These are phyloP conservation scores for Plasmodium vivax DNA, from an alignment of 169 alveolate genomes.

Conservation along the genomic window DNA sequence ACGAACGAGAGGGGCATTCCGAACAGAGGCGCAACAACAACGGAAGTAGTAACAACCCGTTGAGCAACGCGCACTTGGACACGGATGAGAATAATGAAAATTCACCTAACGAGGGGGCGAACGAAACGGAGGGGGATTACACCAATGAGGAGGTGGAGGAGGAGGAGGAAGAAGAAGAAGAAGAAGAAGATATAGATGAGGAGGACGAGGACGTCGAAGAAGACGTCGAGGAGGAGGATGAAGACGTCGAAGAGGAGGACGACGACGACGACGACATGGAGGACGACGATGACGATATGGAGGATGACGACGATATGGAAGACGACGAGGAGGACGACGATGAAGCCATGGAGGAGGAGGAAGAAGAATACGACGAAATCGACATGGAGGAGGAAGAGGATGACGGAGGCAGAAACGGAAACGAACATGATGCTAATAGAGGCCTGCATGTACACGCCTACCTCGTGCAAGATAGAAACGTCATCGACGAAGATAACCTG, in stretches of 20 bases:
- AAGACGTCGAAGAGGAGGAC: conserved; percentile 35
- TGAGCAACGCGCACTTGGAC: neutral
- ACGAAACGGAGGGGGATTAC: neutral
- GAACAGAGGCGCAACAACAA: neutral
- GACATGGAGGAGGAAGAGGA: conserved; percentile 71
- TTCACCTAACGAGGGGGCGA: neutral
- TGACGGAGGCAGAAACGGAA: conserved; percentile 59
- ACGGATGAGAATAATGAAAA: neutral
- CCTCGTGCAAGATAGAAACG: conserved; percentile 77
- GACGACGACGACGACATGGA: conserved; percentile 76
- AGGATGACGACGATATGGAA: conserved; percentile 65
- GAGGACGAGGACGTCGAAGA: conserved; percentile 28
- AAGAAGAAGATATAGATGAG: neutral
- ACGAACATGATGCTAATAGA: conserved; percentile 71
- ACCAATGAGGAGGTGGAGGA: conserved; percentile 8
- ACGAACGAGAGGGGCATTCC: neutral
- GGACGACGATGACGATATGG: conserved; percentile 75
- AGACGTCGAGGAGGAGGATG: conserved; percentile 6
- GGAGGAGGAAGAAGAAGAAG: neutral
- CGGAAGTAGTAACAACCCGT: neutral
- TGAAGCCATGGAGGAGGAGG: conserved; percentile 64
- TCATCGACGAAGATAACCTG: conserved; percentile 74
- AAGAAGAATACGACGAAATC: conserved; percentile 37
- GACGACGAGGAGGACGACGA: conserved; percentile 77
- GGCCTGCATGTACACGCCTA: conserved; percentile 80